A percentile compares a stretch with the other conserved stretches of the same genome.
phyloP scores from a whole-genome alignment of 441 rosid genomes.

The Pelargonium hybrid region DNA sequence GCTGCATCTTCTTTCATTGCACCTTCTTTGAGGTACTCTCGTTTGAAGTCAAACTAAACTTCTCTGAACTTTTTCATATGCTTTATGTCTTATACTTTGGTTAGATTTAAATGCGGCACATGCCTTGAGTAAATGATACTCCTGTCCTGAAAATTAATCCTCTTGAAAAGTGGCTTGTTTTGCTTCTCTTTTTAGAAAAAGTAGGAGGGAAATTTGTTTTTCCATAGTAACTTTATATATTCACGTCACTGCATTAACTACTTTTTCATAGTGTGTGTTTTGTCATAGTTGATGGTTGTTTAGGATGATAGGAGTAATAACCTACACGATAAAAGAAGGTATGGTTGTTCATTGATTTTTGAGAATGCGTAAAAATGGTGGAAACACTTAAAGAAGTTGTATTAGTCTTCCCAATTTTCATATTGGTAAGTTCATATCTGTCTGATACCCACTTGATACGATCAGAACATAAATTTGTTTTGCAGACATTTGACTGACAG shows the following conservation, averaged over 20 bases:
- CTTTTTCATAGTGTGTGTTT: background rate
- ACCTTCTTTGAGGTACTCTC: constrained; percentile 71
- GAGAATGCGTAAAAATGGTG: background rate
- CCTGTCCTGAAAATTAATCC: background rate
- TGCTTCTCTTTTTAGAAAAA: background rate
- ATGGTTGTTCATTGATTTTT: background rate
- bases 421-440: background rate
- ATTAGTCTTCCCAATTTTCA: background rate
- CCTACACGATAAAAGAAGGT: background rate
- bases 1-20: constrained; percentile 87
- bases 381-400: background rate
- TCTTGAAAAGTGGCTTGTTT: background rate
- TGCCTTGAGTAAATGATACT: background rate
- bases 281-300: background rate
- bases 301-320: background rate
- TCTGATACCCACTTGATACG: background rate
- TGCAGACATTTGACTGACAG: constrained; percentile 78
- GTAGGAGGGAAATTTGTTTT: background rate
- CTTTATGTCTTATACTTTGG: background rate
- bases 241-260: background rate
- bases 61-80: background rate
- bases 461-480: constrained; percentile 13
- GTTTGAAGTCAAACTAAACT: background rate
- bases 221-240: background rate
- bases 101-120: background rate